Percentiles rank a stretch among this genome's conserved stretches.
phyloP scores from a whole-genome alignment of 768 basidiomycete genomes.

The Lactifluus subvellereus region DNA sequence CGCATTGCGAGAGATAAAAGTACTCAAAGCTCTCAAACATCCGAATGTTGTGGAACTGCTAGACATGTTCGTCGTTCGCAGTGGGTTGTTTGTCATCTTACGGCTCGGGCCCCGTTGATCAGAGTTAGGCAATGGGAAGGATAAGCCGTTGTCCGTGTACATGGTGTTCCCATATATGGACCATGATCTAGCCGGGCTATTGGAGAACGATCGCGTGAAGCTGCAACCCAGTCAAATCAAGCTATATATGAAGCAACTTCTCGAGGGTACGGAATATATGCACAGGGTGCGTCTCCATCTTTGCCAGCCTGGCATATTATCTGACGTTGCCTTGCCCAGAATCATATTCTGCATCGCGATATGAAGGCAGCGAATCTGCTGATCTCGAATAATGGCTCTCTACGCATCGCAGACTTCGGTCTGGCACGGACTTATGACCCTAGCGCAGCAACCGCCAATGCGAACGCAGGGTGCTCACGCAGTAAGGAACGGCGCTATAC shows the following conservation, averaged over 20 bases:
- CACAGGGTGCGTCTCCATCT: constrained; percentile 62
- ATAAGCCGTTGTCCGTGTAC: constrained; percentile 74
- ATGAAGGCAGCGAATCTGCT: constrained; percentile 98
- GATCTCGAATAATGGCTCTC: constrained; percentile 76
- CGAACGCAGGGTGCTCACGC: constrained; percentile 35
- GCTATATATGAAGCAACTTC: constrained; percentile 89
- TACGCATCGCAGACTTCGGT: constrained; percentile 95
- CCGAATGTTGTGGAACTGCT: constrained; percentile 79
- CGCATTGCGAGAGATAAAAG: constrained; percentile 94
- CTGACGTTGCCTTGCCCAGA: constrained; percentile 42
- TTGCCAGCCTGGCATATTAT: constrained; percentile 4
- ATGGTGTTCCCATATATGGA: constrained; percentile 99
- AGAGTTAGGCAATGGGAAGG: constrained; percentile 53
- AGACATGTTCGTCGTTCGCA: constrained; percentile 88
- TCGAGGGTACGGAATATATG: constrained; percentile 96
- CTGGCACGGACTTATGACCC: constrained; percentile 79
- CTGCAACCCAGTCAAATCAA: constrained; percentile 85
- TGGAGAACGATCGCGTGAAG: constrained; percentile 88
- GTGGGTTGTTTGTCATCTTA: constrained; percentile 38
- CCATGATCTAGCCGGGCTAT: constrained; percentile 90
- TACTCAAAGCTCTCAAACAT: constrained; percentile 85
- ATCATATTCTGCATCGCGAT: constrained; percentile 94
- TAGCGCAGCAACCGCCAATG: constrained; percentile 36
- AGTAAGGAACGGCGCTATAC: constrained; percentile 74
- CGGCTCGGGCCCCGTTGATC: constrained; percentile 6